phyloP scores from a whole-genome alignment of 495 filamentous ascomycete species.

The Delitschia confertaspora region DNA sequence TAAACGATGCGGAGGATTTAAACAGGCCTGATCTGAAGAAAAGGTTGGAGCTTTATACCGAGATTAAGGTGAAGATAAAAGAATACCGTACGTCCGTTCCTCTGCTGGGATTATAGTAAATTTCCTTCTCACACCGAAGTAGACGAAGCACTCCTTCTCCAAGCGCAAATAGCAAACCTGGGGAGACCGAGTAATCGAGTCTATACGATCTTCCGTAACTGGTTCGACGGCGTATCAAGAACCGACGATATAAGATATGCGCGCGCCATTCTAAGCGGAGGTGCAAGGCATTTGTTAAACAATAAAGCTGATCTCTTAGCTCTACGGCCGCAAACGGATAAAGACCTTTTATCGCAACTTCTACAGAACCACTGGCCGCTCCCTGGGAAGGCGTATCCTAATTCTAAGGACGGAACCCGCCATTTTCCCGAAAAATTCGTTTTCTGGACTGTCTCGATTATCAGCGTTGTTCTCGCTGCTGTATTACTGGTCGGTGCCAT shows the following conservation, averaged over 20 bases:
- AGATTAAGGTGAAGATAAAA: slow-evolving; percentile 5
- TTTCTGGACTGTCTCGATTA: not conserved
- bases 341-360: slow-evolving; percentile 11
- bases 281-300: slow-evolving; percentile 9
- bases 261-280: slow-evolving; percentile 4
- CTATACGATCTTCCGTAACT: not conserved
- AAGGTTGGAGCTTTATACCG: slow-evolving; percentile 2
- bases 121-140: not conserved
- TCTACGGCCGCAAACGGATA: slow-evolving; percentile 5
- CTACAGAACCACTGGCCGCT: slow-evolving; percentile 16
- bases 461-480: slow-evolving; percentile 4
- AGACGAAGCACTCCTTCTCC: slow-evolving; percentile 10
- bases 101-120: not conserved
- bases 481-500: slow-evolving; percentile 10
- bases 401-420: slow-evolving; percentile 3
- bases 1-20: not conserved
- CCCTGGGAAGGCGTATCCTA: not conserved
- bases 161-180: slow-evolving; percentile 4
- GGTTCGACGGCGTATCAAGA: not conserved
- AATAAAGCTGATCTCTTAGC: slow-evolving; percentile 9
- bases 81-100: slow-evolving; percentile 10
- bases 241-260: not conserved
- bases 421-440: slow-evolving; percentile 8
- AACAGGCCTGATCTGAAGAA: slow-evolving; percentile 4
- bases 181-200: slow-evolving; percentile 4